These are phyloP conservation scores for Monilinia polystroma DNA, from an alignment of 2,329 filamentous ascomycete species.

Conservation along the genomic window DNA sequence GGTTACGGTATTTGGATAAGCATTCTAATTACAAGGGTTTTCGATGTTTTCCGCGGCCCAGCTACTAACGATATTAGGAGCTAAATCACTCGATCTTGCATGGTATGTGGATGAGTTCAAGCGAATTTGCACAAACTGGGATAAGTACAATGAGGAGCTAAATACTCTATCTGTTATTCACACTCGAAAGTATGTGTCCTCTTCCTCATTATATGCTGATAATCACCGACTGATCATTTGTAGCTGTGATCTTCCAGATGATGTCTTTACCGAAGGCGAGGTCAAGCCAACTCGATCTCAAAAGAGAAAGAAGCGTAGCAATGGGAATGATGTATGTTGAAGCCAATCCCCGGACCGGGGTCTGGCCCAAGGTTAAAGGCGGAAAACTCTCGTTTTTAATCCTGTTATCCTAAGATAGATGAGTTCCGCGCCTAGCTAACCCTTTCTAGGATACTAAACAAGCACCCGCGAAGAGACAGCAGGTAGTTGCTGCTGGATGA, in stretches of 20 bases:
- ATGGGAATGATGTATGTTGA: conserved; percentile 37
- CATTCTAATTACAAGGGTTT: conserved; percentile 8
- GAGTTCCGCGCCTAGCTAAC: conserved; percentile 30
- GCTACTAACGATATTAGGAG: conserved; percentile 49
- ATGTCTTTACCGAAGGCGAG: conserved; percentile 84
- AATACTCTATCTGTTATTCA: conserved; percentile 73
- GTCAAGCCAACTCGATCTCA: conserved; percentile 53
- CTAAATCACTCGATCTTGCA: conserved; percentile 73
- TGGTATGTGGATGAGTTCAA: conserved; percentile 86
- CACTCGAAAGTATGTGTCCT: conserved; percentile 71
- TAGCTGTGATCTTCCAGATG: conserved; percentile 83
- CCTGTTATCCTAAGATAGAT: conserved; percentile 10
- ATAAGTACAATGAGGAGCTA: conserved; percentile 70
- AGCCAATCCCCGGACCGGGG: conserved; percentile 21
- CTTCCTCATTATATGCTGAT: background rate
- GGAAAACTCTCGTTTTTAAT: conserved; percentile 20
- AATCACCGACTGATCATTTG: conserved; percentile 32
- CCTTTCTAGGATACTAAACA: conserved; percentile 34
- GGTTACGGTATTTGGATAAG: background rate
- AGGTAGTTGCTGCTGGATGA: conserved; percentile 39
- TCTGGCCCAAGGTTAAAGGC: conserved; percentile 23
- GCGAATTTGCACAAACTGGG: conserved; percentile 72
- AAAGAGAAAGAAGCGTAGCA: conserved; percentile 40
- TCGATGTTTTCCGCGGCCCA: conserved; percentile 27
- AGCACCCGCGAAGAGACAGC: conserved; percentile 39